Evolutionary conservation across 495 filamentous ascomycete genomes (phyloP).

Genomic region (Achaetomiella virescens): DNA sequence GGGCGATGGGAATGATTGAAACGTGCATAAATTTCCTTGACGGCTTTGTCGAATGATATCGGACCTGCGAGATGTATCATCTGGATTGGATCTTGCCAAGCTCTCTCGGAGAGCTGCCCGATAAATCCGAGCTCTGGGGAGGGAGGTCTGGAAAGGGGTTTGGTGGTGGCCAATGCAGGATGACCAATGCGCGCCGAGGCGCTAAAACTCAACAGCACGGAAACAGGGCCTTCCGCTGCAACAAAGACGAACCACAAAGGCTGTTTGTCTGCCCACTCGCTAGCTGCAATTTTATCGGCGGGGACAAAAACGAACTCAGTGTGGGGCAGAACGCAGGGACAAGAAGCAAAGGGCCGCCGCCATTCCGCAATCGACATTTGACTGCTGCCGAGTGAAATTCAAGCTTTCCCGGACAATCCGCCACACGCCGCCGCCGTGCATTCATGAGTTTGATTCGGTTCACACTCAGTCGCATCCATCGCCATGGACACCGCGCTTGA

Average conservation of each 20-base stretch:
- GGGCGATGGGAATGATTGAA: too few species aligned
- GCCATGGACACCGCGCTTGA: conserved; percentile 18
- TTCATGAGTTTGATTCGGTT: not conserved
- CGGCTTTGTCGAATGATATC: too few species aligned
- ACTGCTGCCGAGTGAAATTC: too few species aligned
- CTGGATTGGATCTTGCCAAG: too few species aligned
- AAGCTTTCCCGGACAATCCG: not conserved
- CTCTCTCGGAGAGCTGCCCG: too few species aligned
- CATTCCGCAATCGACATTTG: too few species aligned
- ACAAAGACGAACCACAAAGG: conserved; percentile 3
- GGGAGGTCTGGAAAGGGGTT: not conserved
- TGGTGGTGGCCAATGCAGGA: not conserved
- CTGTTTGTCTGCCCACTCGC: not conserved
- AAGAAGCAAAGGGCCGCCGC: not conserved
- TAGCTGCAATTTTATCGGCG: not conserved
- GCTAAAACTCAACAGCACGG: not conserved
- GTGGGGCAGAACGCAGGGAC: not conserved
- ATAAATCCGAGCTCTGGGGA: too few species aligned
- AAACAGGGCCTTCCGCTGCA: not conserved
- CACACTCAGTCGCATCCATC: not conserved
- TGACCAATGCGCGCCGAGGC: not conserved
- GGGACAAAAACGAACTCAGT: not conserved
- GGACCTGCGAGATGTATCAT: too few species aligned
- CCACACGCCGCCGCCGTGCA: not conserved
- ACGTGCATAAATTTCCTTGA: too few species aligned